Conservation (phyloP, 257 asterid species). For the Penstemon newberryi region DNA sequence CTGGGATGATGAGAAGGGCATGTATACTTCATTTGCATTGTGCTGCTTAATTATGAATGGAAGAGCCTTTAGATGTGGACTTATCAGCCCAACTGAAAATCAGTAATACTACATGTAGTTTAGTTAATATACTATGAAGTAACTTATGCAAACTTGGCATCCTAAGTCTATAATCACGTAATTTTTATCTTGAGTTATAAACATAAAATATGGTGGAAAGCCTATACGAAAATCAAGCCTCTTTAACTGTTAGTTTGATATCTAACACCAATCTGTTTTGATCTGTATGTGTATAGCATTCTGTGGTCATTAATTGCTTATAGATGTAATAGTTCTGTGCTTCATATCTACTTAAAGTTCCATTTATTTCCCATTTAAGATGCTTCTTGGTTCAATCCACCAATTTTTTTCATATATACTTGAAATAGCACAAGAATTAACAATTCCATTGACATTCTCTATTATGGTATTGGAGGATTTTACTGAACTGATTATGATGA, state of each 20-base stretch:
- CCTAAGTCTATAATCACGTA: too few species aligned
- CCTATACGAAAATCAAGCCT: too few species aligned
- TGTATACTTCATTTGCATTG: neutral
- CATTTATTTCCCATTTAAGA: neutral
- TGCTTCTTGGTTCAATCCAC: neutral
- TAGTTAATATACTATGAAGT: too few species aligned
- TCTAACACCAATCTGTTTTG: too few species aligned
- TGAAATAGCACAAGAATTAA: neutral
- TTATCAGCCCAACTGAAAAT: too few species aligned
- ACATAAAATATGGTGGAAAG: too few species aligned
- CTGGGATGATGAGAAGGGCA: neutral
- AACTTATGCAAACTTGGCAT: too few species aligned
- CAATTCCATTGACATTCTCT: conserved; percentile 8
- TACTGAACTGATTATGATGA: conserved; percentile 18
- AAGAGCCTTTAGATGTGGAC: too few species aligned
- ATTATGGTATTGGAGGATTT: conserved; percentile 8
- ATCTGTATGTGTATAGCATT: neutral
- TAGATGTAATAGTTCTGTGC: neutral
- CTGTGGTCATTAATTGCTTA: neutral
- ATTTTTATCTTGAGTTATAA: too few species aligned
- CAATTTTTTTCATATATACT: neutral
- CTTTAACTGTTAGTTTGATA: too few species aligned
- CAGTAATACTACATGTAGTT: too few species aligned
- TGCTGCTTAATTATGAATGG: neutral
- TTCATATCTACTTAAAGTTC: neutral